Conservation (phyloP, 345 rosid genomes). For the Mangifera indica region DNA sequence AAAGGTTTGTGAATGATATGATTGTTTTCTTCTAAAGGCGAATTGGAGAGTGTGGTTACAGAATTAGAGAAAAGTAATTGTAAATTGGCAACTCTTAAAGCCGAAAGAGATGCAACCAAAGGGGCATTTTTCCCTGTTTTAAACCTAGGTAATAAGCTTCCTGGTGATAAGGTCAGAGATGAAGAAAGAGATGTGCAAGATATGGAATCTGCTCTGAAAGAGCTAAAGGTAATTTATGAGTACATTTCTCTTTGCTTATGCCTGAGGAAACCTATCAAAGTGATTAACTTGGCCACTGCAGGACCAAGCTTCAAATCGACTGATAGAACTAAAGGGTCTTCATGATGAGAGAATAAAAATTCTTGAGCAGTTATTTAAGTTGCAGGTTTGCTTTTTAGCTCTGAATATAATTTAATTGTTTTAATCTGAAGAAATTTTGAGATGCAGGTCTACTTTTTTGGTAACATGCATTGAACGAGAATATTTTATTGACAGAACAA, state of each 20-base stretch:
- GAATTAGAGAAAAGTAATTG: slow-evolving; percentile 68
- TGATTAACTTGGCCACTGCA: slow-evolving; percentile 37
- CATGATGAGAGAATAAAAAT: slow-evolving; percentile 74
- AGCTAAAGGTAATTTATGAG: slow-evolving; percentile 51
- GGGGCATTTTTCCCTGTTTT: slow-evolving; percentile 75
- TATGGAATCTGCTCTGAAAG: slow-evolving; percentile 68
- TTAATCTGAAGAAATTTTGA: slow-evolving; percentile 20
- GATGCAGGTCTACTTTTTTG: slow-evolving; percentile 20
- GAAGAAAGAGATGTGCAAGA: slow-evolving; percentile 71
- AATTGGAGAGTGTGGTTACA: slow-evolving; percentile 55
- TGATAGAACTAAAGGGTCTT: slow-evolving; percentile 67
- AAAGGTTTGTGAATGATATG: slow-evolving; percentile 20
- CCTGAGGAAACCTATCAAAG: slow-evolving; percentile 18
- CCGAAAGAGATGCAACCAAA: slow-evolving; percentile 77
- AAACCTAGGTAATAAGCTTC: slow-evolving; percentile 60
- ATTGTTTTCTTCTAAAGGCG: slow-evolving; percentile 52
- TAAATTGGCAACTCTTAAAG: slow-evolving; percentile 67
- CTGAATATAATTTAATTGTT: slow-evolving; percentile 9
- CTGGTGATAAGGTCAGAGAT: slow-evolving; percentile 61
- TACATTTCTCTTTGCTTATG: slow-evolving; percentile 17
- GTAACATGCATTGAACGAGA: slow-evolving; percentile 21
- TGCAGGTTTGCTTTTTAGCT: slow-evolving; percentile 54
- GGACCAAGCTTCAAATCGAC: slow-evolving; percentile 67
- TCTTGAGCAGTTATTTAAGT: slow-evolving; percentile 50
- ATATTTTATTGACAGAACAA: slow-evolving; percentile 53